A percentile compares a stretch with the other conserved stretches of the same genome.
These are phyloP conservation scores for Leptodermis oblonga DNA, from an alignment of 257 asterid species.

Conservation along the genomic window DNA sequence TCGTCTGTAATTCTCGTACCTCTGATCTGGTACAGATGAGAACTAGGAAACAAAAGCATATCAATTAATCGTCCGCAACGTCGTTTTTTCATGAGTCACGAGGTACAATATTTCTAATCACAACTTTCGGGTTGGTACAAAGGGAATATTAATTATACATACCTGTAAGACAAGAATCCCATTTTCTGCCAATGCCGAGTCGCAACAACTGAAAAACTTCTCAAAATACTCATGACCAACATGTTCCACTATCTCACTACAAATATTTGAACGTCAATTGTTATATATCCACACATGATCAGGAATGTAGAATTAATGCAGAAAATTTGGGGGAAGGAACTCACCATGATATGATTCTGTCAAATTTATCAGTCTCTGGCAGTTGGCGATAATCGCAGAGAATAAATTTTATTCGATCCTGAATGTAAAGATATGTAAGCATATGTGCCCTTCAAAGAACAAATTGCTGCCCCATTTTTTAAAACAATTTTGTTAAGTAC, in stretches of 20 bases:
- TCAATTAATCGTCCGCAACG: no score
- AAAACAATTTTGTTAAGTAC: conserved; percentile 23
- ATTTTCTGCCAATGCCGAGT: conserved; percentile 56
- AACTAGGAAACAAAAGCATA: conserved; percentile 35
- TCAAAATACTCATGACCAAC: conserved; percentile 89
- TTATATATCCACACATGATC: background rate
- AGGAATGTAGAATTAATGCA: no score
- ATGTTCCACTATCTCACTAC: conserved; percentile 95
- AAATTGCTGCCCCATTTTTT: no score
- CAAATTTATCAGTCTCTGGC: conserved; percentile 51
- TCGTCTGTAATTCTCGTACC: no score
- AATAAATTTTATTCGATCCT: conserved; percentile 60
- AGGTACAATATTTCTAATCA: no score
- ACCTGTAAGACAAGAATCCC: conserved; percentile 90
- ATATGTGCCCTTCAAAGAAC: no score
- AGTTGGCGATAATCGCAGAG: conserved; percentile 81
- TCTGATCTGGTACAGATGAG: conserved; percentile 65
- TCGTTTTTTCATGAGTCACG: no score
- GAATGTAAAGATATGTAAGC: conserved; percentile 5
- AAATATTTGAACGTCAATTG: no score
- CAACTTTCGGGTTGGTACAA: no score
- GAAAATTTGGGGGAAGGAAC: background rate
- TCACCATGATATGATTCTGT: conserved; percentile 84
- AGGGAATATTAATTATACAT: no score
- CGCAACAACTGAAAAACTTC: conserved; percentile 64